Base-by-base conservation (phyloP, 768 basidiomycete genomes). In the Mycena pura region DNA sequence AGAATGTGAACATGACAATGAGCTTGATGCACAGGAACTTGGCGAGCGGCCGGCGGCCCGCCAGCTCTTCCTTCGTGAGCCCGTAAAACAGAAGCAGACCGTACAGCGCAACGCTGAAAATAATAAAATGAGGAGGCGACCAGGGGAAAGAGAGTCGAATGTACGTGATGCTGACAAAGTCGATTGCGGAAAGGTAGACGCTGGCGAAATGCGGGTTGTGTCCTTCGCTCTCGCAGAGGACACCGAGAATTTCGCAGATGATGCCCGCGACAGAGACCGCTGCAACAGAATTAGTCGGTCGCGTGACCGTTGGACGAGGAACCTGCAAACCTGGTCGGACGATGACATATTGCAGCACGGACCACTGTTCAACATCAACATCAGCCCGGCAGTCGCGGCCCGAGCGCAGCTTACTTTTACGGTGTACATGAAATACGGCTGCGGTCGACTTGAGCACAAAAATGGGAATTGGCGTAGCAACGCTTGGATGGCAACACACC, bases 11-110 rank as follows among this genome's bases (percentile, higher is more conserved):
- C 86, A 93, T 88, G 40, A 94, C 90, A 46, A 93, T 90, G 24
- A 92, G 76, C 74, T 96, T 96, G 80, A 96, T 95, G 9, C 86
- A 78, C 62, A 96, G 68, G 73, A 96, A 96, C 77, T 96, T 96
- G 14, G 89, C 86, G 38, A 95, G 77, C 34, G 94, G 95, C 22
- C 89, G 82, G 14, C 86, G 82, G 38, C 89, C 92, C 49, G 70
- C 77, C 9, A 96, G 83, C 67, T 95, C 94, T 15, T 91, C 87
- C 54, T 87, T 84, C 45, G 87, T 92, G 41, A 96, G 80, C 19
- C 85, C 89, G 70, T 95, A 96, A 73, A 95, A 94, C 13, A 93
- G 64, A 17, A 96, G 70, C 5, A 97, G 78, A 10, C 93, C 95
- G 68, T 96, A 96, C 2, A 96, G 80, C 3, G 95, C 95, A 43